A percentile compares a stretch with the other conserved stretches of the same genome.
Evolutionary conservation across 2,329 filamentous ascomycete genomes (phyloP).

Genomic region (Botrytis galanthina): DNA sequence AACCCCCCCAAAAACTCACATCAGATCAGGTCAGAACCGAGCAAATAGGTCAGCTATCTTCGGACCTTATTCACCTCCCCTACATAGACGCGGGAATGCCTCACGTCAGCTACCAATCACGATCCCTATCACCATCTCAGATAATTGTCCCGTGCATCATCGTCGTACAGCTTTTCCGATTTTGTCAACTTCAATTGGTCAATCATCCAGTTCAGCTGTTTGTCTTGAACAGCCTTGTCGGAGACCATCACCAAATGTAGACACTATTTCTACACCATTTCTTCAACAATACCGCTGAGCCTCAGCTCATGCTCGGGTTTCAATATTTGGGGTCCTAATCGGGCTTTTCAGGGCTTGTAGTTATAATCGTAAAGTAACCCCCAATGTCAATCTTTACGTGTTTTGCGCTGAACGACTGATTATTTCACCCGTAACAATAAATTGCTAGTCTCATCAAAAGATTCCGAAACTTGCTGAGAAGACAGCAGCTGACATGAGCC

Average conservation of each 20-base stretch:
- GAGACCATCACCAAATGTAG: neutral
- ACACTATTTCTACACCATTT: constrained; percentile 1
- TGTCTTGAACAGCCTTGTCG: constrained; percentile 1
- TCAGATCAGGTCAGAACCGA: constrained; percentile 7
- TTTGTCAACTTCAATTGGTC: neutral
- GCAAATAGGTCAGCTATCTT: constrained; percentile 3
- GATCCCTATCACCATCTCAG: neutral
- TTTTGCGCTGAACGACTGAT: neutral
- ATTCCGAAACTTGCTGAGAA: neutral
- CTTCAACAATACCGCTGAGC: constrained; percentile 11
- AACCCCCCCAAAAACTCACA: neutral
- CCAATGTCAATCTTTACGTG: neutral
- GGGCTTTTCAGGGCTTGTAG: neutral
- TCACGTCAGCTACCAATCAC: constrained; percentile 20
- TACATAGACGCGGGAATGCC: constrained; percentile 5
- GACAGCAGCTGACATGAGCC: neutral
- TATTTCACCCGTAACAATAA: neutral
- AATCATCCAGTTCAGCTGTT: neutral
- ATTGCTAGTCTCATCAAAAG: neutral
- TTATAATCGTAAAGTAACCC: neutral
- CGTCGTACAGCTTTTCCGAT: neutral
- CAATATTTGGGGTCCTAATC: neutral
- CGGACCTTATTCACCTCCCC: neutral
- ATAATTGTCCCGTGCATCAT: neutral
- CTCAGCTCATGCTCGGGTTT: neutral